Percentiles rank a stretch among this genome's conserved stretches.
These are phyloP conservation scores for Pluteus cervinus DNA, from an alignment of 768 basidiomycete species.

Conservation along the genomic window DNA sequence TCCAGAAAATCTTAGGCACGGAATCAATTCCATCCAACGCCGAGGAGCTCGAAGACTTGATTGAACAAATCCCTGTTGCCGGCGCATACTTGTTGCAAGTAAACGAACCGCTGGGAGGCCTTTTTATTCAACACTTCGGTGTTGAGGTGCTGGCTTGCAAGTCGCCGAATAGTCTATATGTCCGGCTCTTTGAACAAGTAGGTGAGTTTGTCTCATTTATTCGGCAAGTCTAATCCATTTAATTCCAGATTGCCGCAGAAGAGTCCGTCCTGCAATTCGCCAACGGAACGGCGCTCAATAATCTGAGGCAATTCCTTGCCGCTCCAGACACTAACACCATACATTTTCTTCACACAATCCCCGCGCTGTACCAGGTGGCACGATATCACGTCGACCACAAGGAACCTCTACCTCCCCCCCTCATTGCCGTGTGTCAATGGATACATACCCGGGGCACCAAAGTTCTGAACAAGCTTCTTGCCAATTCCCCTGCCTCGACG, in stretches of 20 bases:
- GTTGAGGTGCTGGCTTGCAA: too few relatives aligned
- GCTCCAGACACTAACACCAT: conserved; percentile 1
- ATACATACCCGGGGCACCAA: conserved; percentile 4
- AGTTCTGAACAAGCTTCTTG: conserved; percentile 6
- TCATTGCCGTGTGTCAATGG: conserved; percentile 9
- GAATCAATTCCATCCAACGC: too few relatives aligned
- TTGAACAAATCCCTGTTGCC: too few relatives aligned
- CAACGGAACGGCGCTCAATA: conserved; percentile 8
- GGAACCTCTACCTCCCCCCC: neutral
- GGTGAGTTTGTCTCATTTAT: neutral
- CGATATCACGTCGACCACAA: conserved; percentile 1
- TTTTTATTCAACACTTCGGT: too few relatives aligned
- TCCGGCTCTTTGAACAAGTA: neutral
- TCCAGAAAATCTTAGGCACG: too few relatives aligned
- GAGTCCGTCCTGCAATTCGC: conserved; percentile 16
- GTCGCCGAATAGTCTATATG: neutral
- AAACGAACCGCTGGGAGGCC: too few relatives aligned
- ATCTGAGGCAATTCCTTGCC: conserved; percentile 7
- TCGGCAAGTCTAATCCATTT: conserved; percentile 2
- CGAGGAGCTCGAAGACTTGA: too few relatives aligned
- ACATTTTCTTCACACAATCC: conserved; percentile 9
- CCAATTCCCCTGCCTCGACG: neutral
- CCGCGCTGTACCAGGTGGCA: conserved; percentile 10
- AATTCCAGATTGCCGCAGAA: conserved; percentile 14
- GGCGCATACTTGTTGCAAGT: too few relatives aligned